Evolutionary conservation across 768 basidiomycete species (phyloP).

Genomic region (Mycena capillaripes): DNA sequence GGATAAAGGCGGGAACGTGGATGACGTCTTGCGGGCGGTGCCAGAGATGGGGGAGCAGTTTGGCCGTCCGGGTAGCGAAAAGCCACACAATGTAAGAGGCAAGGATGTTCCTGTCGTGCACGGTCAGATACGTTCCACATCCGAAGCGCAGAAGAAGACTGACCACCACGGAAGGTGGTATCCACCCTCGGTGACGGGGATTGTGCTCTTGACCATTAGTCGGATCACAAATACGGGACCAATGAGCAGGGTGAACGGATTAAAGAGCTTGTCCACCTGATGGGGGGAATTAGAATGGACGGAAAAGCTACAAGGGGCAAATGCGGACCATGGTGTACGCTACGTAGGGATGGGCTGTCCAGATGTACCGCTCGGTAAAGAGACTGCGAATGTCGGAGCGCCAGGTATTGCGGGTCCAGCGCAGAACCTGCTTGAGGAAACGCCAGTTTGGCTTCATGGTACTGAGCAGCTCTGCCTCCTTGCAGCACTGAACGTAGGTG

Average conservation of each 20-base stretch:
- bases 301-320: too few relatives aligned
- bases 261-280: slow-evolving; percentile 88
- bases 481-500: slow-evolving; percentile 92
- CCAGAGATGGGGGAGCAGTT: slow-evolving; percentile 89
- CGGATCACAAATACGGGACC: slow-evolving; percentile 86
- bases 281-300: neutral
- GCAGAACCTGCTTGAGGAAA: slow-evolving; percentile 92
- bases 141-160: slow-evolving; percentile 42
- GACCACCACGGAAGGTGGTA: slow-evolving; percentile 90
- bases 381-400: slow-evolving; percentile 89
- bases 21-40: slow-evolving; percentile 81
- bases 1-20: slow-evolving; percentile 87
- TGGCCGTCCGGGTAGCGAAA: slow-evolving; percentile 78
- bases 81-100: slow-evolving; percentile 80
- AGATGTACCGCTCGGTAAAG: slow-evolving; percentile 90
- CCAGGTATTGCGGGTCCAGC: slow-evolving; percentile 98
- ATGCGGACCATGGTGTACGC: slow-evolving; percentile 90
- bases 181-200: slow-evolving; percentile 74
- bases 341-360: slow-evolving; percentile 92
- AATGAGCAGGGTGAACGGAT: slow-evolving; percentile 87
- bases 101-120: slow-evolving; percentile 71
- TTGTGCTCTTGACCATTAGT: slow-evolving; percentile 85
- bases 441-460: slow-evolving; percentile 99
- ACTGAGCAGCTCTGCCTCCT: slow-evolving; percentile 86
- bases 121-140: slow-evolving; percentile 14